phyloP scores from a whole-genome alignment of 768 basidiomycete species.

The Suillus clintonianus region DNA sequence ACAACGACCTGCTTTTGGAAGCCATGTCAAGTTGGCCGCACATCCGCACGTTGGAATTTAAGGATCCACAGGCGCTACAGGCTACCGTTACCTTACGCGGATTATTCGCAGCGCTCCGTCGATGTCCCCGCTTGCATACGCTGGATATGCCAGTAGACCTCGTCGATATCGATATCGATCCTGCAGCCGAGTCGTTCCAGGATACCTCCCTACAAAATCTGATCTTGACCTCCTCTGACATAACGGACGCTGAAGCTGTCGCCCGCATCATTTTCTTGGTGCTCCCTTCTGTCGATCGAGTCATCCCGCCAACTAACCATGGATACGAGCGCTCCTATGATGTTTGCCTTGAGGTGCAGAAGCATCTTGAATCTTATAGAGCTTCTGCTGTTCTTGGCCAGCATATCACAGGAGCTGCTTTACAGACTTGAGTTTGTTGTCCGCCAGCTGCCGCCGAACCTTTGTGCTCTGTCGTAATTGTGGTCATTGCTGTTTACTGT shows the following conservation, averaged over 20 bases:
- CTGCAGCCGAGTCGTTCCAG: neutral
- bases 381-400: neutral
- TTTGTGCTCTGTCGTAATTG: neutral
- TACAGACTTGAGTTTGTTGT: neutral
- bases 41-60: neutral
- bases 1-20: neutral
- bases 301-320: neutral
- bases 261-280: neutral
- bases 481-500: neutral
- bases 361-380: neutral
- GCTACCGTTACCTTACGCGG: neutral
- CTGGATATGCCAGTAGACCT: neutral
- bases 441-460: neutral
- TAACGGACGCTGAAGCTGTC: neutral
- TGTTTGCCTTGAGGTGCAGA: neutral
- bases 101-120: neutral
- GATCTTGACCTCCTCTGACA: neutral
- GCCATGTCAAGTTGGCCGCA: neutral
- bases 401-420: neutral
- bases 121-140: neutral
- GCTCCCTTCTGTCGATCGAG: neutral
- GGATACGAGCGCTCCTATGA: neutral
- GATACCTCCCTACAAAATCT: neutral
- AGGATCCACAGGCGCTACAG: neutral
- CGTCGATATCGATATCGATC: neutral